Evolutionary conservation across 2,329 filamentous ascomycete species (phyloP).

Genomic region (Verticillium longisporum): DNA sequence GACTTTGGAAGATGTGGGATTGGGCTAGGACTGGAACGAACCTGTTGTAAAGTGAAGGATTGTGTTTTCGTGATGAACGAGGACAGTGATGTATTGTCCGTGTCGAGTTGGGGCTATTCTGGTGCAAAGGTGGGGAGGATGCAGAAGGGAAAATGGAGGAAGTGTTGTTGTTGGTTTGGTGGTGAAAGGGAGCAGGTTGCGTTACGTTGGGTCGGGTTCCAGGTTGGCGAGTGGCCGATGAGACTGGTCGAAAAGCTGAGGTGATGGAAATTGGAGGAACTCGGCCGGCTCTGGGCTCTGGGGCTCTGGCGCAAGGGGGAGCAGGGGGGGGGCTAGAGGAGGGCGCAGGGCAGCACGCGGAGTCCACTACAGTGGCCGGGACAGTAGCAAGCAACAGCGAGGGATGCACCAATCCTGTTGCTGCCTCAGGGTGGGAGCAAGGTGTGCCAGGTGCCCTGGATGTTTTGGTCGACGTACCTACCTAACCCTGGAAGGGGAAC

Average conservation of each 20-base stretch:
- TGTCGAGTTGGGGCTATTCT: background rate
- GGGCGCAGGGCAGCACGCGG: background rate
- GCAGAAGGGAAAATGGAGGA: slow-evolving; percentile 4
- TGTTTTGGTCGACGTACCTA: background rate
- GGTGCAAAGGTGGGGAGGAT: background rate
- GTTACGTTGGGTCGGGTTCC: slow-evolving; percentile 4
- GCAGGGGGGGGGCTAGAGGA: background rate
- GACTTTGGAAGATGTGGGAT: background rate
- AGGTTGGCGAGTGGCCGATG: slow-evolving; percentile 4
- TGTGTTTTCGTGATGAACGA: background rate
- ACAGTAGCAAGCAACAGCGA: background rate
- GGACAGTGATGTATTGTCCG: background rate
- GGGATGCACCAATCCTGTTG: background rate
- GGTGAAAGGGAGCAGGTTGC: slow-evolving; percentile 2
- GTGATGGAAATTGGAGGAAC: slow-evolving; percentile 6
- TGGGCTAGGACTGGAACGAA: slow-evolving; percentile 9
- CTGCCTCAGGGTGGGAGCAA: background rate
- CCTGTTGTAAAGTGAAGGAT: slow-evolving; percentile 4
- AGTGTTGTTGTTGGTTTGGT: slow-evolving; percentile 6
- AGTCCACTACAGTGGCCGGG: background rate
- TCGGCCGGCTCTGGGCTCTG: background rate
- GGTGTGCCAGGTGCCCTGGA: background rate
- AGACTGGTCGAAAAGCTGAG: slow-evolving; percentile 4
- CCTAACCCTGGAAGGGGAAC: slow-evolving; percentile 1
- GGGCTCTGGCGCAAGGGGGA: background rate